Conservation (phyloP, 176 grass and related monocot species). For the Puccinellia tenuiflora region DNA sequence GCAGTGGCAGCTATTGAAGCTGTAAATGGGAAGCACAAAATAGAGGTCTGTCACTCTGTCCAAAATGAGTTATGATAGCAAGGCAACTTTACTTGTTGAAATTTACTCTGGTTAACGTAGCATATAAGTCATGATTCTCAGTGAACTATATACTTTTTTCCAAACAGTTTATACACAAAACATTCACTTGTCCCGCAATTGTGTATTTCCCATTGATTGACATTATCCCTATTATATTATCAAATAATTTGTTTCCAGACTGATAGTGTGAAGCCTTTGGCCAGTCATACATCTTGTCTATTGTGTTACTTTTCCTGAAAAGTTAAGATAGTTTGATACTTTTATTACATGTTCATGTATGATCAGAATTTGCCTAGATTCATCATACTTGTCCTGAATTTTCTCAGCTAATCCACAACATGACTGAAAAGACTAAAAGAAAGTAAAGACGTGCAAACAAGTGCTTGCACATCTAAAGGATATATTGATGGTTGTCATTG, state of each 20-base stretch:
- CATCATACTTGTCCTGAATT: not conserved
- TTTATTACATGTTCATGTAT: not conserved
- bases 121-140: not conserved
- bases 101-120: conserved; percentile 4
- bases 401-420: not conserved
- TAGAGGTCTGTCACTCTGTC: conserved; percentile 43
- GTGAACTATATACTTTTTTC: not conserved
- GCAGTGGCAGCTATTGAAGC: conserved; percentile 85
- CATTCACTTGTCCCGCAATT: not conserved
- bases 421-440: not conserved
- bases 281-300: not conserved
- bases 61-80: conserved; percentile 3
- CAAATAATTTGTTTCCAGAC: not conserved
- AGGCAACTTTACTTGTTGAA: not conserved
- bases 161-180: not conserved
- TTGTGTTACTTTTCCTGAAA: not conserved
- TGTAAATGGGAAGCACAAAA: conserved; percentile 55
- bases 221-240: not conserved
- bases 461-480: not conserved
- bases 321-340: conserved; percentile 8
- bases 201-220: not conserved
- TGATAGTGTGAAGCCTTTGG: not conserved
- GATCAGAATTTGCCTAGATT: not conserved
- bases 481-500: not conserved
- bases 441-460: not conserved